These are phyloP conservation scores for Dillenia turbinata DNA, from an alignment of 164 flowering plant genomes.

Conservation along the genomic window DNA sequence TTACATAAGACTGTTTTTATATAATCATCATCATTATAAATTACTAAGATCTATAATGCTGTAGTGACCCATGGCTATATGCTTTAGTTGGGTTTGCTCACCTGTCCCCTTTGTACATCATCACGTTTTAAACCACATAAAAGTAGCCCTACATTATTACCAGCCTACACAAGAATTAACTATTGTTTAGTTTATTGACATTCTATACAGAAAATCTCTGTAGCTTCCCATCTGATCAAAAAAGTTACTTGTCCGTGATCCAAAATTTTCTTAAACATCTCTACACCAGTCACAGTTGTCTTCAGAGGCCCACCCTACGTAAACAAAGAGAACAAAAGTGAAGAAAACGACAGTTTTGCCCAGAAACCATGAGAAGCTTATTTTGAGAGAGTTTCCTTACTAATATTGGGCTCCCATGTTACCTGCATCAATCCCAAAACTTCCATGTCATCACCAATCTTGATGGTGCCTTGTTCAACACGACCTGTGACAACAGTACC, in stretches of 20 bases:
- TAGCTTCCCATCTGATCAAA: too few species aligned
- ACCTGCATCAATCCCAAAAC: constrained; percentile 81
- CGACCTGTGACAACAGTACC: constrained; percentile 99
- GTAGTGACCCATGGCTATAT: too few species aligned
- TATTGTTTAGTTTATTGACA: neutral
- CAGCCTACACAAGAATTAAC: constrained; percentile 57
- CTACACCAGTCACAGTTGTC: constrained; percentile 92
- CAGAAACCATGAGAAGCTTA: too few species aligned
- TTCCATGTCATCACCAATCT: constrained; percentile 95
- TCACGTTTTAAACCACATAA: constrained; percentile 92
- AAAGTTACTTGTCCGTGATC: constrained; percentile 80
- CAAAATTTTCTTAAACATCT: constrained; percentile 96
- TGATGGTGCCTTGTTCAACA: constrained; percentile 88
- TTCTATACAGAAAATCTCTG: too few species aligned
- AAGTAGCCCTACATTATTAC: constrained; percentile 98
- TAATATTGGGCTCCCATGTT: neutral
- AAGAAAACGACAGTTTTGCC: too few species aligned
- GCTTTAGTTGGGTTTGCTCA: constrained; percentile 14
- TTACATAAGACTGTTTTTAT: too few species aligned
- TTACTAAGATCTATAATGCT: too few species aligned
- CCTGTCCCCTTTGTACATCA: constrained; percentile 88
- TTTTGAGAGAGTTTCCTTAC: too few species aligned
- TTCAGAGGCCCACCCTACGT: constrained; percentile 60
- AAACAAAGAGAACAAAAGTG: too few species aligned
- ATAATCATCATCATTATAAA: too few species aligned